Evolutionary conservation across 352 stramenopile species (phyloP), one percentile per base, ranked within the genome.

Genomic region (Thraustochytrium sp.): DNA sequence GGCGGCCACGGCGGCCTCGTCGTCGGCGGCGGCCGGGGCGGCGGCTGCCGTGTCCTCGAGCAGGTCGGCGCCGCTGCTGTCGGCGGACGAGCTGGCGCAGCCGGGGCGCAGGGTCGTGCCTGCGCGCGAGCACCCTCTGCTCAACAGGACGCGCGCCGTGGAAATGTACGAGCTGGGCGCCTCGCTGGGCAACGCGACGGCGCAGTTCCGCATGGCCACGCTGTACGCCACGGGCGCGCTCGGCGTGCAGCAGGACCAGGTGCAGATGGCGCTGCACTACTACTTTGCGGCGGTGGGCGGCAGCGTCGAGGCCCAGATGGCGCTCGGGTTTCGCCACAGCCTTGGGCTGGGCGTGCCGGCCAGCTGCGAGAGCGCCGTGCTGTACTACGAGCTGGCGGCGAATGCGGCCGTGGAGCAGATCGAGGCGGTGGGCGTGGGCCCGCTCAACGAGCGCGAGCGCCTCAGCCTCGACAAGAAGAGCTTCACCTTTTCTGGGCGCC

Each of bases 301-400:
- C 3, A 82, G 92, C 68, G 86, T 91, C 0, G 87, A 86, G 29
- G 92, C 92, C 3, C 77, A 88, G 26, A 91, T 96, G 86, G 90
- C 91, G 11, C 87, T 96, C 23, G 92, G 91, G 2, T 89, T 92
- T 85, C 90, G 90, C 37, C 92, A 96, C 83, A 84, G 92, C 53
- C 86, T 93, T 11, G 92, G 92, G 4, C 76, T 92, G 31, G 88
- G 89, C 36, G 89, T 92, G 3, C 91, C 91, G 0, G 92, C 91
- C 85, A 93, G 89, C 82, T 96, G 92, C 83, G 91, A 95, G 75
- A 90, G 82, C 1, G 91, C 92, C 0, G 89, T 95, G 73, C 90
- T 90, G 9, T 96, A 95, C 89, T 96, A 96, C 78, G 91, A 95
- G 85, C 87, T 92, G 36, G 92, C 90, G 37, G 92, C 92, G 26